Evolutionary conservation across 2,329 filamentous ascomycete genomes (phyloP), one percentile per base, ranked within the genome.

Genomic region (Colletotrichum tanaceti): DNA sequence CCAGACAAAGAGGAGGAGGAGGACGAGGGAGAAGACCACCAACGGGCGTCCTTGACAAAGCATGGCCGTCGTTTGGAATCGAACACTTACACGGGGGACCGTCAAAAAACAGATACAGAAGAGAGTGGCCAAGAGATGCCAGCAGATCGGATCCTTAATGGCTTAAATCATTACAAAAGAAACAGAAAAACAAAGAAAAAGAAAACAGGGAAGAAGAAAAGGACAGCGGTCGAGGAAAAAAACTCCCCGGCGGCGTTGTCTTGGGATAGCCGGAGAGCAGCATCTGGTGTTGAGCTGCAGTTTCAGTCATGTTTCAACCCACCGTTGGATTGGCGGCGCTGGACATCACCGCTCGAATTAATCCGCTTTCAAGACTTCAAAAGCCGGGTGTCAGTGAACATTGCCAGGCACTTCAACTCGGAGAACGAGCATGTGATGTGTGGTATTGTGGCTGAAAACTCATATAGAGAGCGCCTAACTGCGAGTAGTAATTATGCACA

Each of bases 291-390:
- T 22, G 11, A n/a, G 44, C 4, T 11, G 10, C 11, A 4, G 65
- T 68, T 68, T 68, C 65, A 65, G 39, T 14, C 18, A 35, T 44
- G 65, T 65, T 68, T 68, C 65, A 65, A 20, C 35, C 61, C 16
- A 20, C 1, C 38, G 39, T 44, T 16, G 11, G 35, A 43, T 52
- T 20, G 41, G 38, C 28, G 28, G 24, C 43, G 16, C 47, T 35
- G 22, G 18, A 20, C 10, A 44, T 11, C 9, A 32, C 13, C 2
- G 11, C 3, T 4, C 14, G n/a, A n/a, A n/a, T n/a, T 38, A 9
- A 10, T 35, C 32, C 32, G 7, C 32, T 14, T 38, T 3, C 32
- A 35, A 35, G 32, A 3, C n/a, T 18, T 18, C 20, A 6, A 28
- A n/a, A 14, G 5, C 6, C 14, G 14, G 9, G 14, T 18, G 14